Conservation (phyloP, 2,329 filamentous ascomycete genomes). For the Amphichorda felina region DNA sequence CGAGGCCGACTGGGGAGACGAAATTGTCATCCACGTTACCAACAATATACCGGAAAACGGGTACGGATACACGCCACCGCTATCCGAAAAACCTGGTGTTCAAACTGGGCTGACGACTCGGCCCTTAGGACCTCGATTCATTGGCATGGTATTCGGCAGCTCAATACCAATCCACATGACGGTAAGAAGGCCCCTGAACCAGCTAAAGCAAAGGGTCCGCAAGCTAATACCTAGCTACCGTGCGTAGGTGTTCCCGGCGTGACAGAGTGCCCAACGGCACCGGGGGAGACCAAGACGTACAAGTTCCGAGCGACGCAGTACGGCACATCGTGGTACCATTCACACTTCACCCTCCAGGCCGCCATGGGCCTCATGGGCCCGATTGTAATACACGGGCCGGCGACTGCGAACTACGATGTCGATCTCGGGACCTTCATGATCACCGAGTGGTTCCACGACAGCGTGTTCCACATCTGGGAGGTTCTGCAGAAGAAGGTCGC, state of each 20-base stretch:
- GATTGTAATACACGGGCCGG: slow-evolving; percentile 50
- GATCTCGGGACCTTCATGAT: slow-evolving; percentile 49
- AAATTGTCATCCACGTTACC: slow-evolving; percentile 38
- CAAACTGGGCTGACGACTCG: too few relatives aligned
- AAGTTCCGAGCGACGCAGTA: slow-evolving; percentile 41
- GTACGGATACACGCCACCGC: too few relatives aligned
- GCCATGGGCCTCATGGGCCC: slow-evolving; percentile 47
- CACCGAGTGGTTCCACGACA: slow-evolving; percentile 44
- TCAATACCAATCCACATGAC: slow-evolving; percentile 39
- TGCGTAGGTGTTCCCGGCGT: slow-evolving; percentile 44
- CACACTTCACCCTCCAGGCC: slow-evolving; percentile 38
- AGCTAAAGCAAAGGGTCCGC: too few relatives aligned
- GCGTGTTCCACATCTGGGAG: slow-evolving; percentile 23
- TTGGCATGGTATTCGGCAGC: slow-evolving; percentile 50
- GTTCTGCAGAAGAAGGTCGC: slow-evolving; percentile 12
- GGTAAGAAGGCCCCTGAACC: too few relatives aligned
- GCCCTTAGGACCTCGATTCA: slow-evolving; percentile 49
- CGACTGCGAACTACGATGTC: slow-evolving; percentile 45
- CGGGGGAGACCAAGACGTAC: slow-evolving; percentile 36
- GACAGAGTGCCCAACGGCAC: slow-evolving; percentile 36
- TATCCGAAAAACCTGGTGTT: too few relatives aligned
- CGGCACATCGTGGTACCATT: slow-evolving; percentile 51
- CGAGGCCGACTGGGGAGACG: slow-evolving; percentile 37
- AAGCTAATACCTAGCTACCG: too few relatives aligned
- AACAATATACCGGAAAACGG: slow-evolving; percentile 35